Percentiles rank a stretch among this genome's conserved stretches.
These are phyloP conservation scores for Trametes cinnabarina DNA, from an alignment of 768 basidiomycete species.

Conservation along the genomic window DNA sequence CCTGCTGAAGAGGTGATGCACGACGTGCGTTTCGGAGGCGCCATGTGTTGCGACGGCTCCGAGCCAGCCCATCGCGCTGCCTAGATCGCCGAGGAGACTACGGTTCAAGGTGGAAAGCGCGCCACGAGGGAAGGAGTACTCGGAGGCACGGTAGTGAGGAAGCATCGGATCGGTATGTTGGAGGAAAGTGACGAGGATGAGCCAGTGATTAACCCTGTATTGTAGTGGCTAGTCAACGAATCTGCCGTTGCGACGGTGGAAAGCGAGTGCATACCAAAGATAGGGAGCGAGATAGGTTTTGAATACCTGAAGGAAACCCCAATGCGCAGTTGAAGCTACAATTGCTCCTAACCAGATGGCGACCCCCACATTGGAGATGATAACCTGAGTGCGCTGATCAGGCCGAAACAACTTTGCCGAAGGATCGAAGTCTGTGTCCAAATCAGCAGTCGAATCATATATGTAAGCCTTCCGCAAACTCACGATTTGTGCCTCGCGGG, in stretches of 20 bases:
- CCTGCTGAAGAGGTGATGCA: conserved; percentile 91
- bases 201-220: conserved; percentile 85
- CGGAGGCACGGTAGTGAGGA: conserved; percentile 85
- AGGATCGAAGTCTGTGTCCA: conserved; percentile 83
- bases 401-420: conserved; percentile 74
- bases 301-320: conserved; percentile 70
- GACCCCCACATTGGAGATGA: conserved; percentile 82
- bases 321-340: conserved; percentile 49
- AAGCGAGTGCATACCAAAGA: conserved; percentile 73
- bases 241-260: too few relatives aligned
- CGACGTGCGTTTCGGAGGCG: conserved; percentile 90
- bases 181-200: conserved; percentile 93
- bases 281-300: conserved; percentile 84
- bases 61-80: conserved; percentile 78
- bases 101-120: conserved; percentile 91
- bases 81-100: conserved; percentile 72
- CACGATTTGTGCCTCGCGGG: conserved; percentile 75
- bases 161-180: conserved; percentile 98
- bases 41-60: conserved; percentile 86
- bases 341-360: conserved; percentile 66
- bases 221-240: neutral
- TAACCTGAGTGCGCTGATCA: conserved; percentile 69
- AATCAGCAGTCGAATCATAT: too few relatives aligned
- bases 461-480: too few relatives aligned
- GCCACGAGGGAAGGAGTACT: conserved; percentile 92